Evolutionary conservation across 2,329 filamentous ascomycete genomes (phyloP).

Genomic region (Cladosporium cucumerinum): DNA sequence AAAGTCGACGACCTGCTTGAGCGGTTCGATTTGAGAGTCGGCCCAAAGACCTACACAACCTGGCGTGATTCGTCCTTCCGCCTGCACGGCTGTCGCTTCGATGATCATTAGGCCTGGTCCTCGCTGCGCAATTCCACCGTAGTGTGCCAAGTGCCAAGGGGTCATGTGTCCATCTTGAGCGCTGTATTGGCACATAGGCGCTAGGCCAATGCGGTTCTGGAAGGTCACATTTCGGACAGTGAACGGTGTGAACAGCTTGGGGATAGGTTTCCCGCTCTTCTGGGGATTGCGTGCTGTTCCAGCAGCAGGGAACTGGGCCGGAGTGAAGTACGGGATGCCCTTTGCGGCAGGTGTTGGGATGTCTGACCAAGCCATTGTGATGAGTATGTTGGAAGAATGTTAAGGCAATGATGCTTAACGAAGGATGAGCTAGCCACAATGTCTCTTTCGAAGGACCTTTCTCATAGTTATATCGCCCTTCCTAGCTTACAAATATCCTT

Average conservation of each 20-base stretch:
- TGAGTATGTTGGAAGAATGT: not conserved
- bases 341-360: slow-evolving; percentile 31
- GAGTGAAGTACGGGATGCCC: slow-evolving; percentile 49
- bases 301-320: slow-evolving; percentile 44
- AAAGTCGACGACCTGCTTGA: slow-evolving; percentile 70
- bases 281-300: slow-evolving; percentile 48
- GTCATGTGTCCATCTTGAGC: slow-evolving; percentile 69
- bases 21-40: slow-evolving; percentile 72
- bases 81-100: slow-evolving; percentile 72
- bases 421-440: not conserved
- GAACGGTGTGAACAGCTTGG: slow-evolving; percentile 58
- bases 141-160: slow-evolving; percentile 36
- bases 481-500: not conserved
- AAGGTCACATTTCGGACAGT: slow-evolving; percentile 58
- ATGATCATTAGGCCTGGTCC: slow-evolving; percentile 72
- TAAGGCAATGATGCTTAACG: not conserved
- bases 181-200: slow-evolving; percentile 65
- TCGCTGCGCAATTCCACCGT: slow-evolving; percentile 66
- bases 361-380: not conserved
- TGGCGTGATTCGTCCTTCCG: slow-evolving; percentile 78
- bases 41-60: slow-evolving; percentile 77
- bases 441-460: not conserved
- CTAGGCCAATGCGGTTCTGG: slow-evolving; percentile 63
- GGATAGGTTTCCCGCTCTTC: slow-evolving; percentile 47
- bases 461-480: not conserved